These are phyloP conservation scores for Botrytis porri DNA, from an alignment of 2,329 filamentous ascomycete species.

Conservation along the genomic window DNA sequence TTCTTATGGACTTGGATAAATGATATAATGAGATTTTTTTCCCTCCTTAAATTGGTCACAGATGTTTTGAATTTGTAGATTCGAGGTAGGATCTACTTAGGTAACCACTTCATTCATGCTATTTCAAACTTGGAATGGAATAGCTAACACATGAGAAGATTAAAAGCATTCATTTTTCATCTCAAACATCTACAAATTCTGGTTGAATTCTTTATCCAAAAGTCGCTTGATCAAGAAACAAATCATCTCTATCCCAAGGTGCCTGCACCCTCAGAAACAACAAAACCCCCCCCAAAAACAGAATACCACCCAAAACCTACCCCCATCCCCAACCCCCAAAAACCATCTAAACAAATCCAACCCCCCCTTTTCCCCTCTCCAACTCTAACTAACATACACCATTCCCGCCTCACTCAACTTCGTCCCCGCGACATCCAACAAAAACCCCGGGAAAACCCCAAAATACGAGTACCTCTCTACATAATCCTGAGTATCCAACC, in stretches of 20 bases:
- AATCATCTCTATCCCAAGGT: not conserved
- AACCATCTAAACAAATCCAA: not conserved
- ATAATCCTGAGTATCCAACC: constrained; percentile 42
- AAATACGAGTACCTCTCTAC: constrained; percentile 43
- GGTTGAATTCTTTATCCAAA: not conserved
- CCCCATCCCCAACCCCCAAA: not conserved
- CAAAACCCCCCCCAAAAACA: not conserved
- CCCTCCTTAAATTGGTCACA: not conserved
- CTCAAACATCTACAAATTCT: not conserved
- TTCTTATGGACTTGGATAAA: not conserved
- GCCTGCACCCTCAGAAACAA: not conserved
- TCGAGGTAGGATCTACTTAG: accelerated
- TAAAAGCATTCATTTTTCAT: not conserved
- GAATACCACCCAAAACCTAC: not conserved
- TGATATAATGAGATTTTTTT: not conserved
- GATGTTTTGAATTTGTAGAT: not conserved
- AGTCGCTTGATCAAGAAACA: not conserved
- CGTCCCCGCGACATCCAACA: constrained; percentile 31
- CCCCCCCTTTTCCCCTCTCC: no score
- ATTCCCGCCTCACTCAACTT: constrained; percentile 21
- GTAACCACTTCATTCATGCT: no score
- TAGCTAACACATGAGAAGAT: not conserved
- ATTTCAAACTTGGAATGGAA: not conserved
- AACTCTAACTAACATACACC: constrained; percentile 23
- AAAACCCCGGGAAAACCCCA: constrained; percentile 34